Evolutionary conservation across 2,329 filamentous ascomycete species (phyloP), one percentile per base, ranked within the genome.

Genomic region (Diplodia seriata): DNA sequence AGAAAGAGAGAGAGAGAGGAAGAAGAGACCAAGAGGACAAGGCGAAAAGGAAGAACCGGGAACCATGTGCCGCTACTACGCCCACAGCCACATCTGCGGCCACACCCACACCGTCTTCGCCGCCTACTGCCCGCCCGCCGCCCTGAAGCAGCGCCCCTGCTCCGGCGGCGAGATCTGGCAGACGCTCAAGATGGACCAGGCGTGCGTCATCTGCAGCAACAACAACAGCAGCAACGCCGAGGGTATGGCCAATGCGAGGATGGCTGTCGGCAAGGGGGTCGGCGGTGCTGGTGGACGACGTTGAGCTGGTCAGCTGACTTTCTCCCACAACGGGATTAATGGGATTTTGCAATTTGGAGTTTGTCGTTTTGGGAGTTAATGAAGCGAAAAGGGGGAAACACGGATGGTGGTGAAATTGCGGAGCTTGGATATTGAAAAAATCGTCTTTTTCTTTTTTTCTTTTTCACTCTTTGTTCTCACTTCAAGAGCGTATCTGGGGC

Each of bases 11-110:
- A 14, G 18, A 18, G 29, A 23, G 15, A 55, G 31, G n/a, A 53
- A 63, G 8, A 36, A 36, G 26, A 26, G 26, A 26, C 26, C 64
- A 49, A 36, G 9, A 29, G 12, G 38, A 51, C 15, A 54, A 20
- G 6, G 18, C 20, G 18, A 18, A 38, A 11, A 55, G 31, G n/a
- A 53, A 63, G 8, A 36, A 36, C 9, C 33, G 9, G 11, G 8
- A 66, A 72, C 38, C n/a, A 83, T 83, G 81, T 83, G 81, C 75
- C 81, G 77, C 73, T 83, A 82, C 74, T 82, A 83, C 73, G 81
- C 81, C 57, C 81, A 83, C 75, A 77, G 75, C 3, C 78, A 83
- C 74, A 73, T 74, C 15, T 83, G 81, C 72, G 81, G 81, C 54
- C 81, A 83, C 72, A 81, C 80, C 18, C 74, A 76, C 67, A 81